These are phyloP conservation scores for Pistacia vera DNA, from an alignment of 345 rosid species.

Conservation along the genomic window DNA sequence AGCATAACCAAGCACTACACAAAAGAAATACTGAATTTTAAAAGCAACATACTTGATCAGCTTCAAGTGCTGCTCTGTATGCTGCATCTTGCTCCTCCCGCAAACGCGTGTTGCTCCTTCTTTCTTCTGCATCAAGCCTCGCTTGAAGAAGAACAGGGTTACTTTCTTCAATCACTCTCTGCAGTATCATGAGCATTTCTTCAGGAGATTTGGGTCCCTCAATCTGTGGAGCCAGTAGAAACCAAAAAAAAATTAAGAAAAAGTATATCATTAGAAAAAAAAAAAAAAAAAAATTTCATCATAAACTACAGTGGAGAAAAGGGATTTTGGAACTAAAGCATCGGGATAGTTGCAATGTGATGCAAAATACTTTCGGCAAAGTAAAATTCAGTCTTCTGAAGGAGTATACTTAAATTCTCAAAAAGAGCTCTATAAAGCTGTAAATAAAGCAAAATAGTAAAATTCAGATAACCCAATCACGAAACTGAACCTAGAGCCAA, in stretches of 20 bases:
- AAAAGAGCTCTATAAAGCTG: not conserved
- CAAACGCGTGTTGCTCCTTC: constrained; percentile 71
- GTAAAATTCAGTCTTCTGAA: not conserved
- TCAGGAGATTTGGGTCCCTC: constrained; percentile 94
- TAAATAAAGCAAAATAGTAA: not conserved
- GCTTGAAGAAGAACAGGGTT: constrained; percentile 81
- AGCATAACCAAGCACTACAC: constrained; percentile 8
- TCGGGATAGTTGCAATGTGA: not conserved
- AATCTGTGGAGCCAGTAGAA: constrained; percentile 44
- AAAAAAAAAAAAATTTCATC: not conserved
- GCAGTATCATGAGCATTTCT: constrained; percentile 71
- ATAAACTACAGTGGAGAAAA: not conserved
- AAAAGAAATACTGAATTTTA: constrained; percentile 11
- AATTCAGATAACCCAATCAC: not conserved
- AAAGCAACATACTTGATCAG: constrained; percentile 73
- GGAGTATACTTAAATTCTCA: not conserved
- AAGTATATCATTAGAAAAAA: not conserved
- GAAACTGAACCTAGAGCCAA: not conserved
- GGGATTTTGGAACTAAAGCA: not conserved
- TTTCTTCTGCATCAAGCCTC: constrained; percentile 93
- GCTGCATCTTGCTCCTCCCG: constrained; percentile 99
- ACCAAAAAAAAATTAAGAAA: not conserved
- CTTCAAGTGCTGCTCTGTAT: constrained; percentile 97
- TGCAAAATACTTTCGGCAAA: not conserved
- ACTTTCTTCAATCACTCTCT: constrained; percentile 96